A percentile compares a stretch with the other conserved stretches of the same genome.
Evolutionary conservation across 441 rosid species (phyloP).

Genomic region (Monsonia emarginata): DNA sequence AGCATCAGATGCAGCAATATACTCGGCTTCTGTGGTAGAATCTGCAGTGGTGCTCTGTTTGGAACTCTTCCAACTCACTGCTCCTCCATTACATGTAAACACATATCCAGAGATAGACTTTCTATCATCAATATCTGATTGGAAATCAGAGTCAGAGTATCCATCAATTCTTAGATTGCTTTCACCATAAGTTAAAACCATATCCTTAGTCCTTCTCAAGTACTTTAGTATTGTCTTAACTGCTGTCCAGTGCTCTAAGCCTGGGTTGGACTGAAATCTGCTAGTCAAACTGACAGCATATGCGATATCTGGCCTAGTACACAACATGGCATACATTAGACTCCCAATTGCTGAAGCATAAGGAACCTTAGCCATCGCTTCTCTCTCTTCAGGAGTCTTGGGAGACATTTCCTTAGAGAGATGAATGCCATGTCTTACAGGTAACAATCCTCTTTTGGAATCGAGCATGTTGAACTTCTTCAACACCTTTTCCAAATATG

Average conservation of each 20-base stretch:
- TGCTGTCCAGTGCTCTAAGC: neutral
- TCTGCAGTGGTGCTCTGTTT: neutral
- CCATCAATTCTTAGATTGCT: neutral
- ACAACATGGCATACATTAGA: slow-evolving; percentile 9
- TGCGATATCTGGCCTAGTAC: neutral
- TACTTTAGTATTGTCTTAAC: slow-evolving; percentile 4
- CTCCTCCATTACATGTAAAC: neutral
- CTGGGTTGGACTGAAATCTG: neutral
- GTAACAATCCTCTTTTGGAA: neutral
- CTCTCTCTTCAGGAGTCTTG: neutral
- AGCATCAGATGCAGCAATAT: neutral
- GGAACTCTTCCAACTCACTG: slow-evolving; percentile 8
- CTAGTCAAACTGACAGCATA: neutral
- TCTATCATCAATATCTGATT: neutral
- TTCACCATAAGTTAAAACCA: neutral
- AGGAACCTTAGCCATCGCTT: neutral
- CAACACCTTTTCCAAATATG: neutral
- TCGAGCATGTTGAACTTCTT: neutral
- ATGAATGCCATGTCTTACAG: neutral
- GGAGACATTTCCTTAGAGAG: neutral
- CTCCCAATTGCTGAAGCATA: neutral
- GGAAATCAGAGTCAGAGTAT: neutral
- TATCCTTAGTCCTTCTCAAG: neutral
- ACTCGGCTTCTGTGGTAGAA: slow-evolving; percentile 3
- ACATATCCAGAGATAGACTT: neutral